Evolutionary conservation across 495 filamentous ascomycete genomes (phyloP).

Genomic region (Aspergillus leporis): DNA sequence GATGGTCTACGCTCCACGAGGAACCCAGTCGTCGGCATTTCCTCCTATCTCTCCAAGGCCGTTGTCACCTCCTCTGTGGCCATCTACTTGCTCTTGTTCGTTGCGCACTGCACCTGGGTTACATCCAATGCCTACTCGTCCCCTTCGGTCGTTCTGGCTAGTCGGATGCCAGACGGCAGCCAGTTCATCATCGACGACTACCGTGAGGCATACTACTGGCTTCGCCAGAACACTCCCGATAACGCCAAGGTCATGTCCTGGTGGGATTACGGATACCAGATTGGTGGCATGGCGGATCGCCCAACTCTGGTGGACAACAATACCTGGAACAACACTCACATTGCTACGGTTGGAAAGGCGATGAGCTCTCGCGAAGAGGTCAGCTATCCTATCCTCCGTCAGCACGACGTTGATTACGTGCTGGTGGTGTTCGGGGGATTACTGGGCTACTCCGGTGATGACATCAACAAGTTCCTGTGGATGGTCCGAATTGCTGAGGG

Average conservation of each 20-base stretch:
- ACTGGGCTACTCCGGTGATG: constrained; percentile 97
- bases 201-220: constrained; percentile 99
- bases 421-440: constrained; percentile 96
- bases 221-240: constrained; percentile 91
- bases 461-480: constrained; percentile 99
- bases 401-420: constrained; percentile 98
- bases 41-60: constrained; percentile 75
- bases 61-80: constrained; percentile 69
- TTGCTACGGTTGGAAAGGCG: constrained; percentile 98
- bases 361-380: constrained; percentile 98
- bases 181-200: constrained; percentile 99
- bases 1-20: constrained; percentile 69
- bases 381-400: constrained; percentile 95
- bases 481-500: constrained; percentile 99
- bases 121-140: constrained; percentile 99
- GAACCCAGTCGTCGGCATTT: constrained; percentile 78
- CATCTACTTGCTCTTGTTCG: constrained; percentile 86
- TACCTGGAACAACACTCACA: constrained; percentile 99
- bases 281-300: constrained; percentile 98
- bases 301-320: constrained; percentile 99
- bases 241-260: constrained; percentile 99
- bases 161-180: constrained; percentile 86
- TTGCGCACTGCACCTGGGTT: constrained; percentile 98
- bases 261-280: constrained; percentile 99
- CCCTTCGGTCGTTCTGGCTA: constrained; percentile 94